Percentiles rank a stretch among this genome's conserved stretches.
These are phyloP conservation scores for Fusarium sulawesiense DNA, from an alignment of 2,329 filamentous ascomycete species.

Conservation along the genomic window DNA sequence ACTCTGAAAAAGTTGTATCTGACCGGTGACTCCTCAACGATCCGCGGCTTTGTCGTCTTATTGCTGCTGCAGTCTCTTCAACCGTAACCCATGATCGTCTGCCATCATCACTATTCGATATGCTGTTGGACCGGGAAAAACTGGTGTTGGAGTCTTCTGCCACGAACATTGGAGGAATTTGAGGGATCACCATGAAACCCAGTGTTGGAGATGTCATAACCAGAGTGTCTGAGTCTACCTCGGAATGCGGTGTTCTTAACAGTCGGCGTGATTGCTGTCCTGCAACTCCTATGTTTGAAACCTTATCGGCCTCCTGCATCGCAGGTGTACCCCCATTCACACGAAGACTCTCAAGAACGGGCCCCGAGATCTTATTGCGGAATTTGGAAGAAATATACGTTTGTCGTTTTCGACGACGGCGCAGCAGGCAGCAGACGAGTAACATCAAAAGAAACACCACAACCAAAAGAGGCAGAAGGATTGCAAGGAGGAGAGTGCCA, in stretches of 20 bases:
- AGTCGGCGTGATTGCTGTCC: constrained; percentile 25
- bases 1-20: constrained; percentile 46
- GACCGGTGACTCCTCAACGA: constrained; percentile 45
- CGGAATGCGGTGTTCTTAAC: constrained; percentile 39
- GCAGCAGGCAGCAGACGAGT: constrained; percentile 50
- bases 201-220: constrained; percentile 47
- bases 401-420: constrained; percentile 47
- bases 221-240: constrained; percentile 41
- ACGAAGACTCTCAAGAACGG: constrained; percentile 46
- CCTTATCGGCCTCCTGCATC: constrained; percentile 41
- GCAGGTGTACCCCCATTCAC: constrained; percentile 44
- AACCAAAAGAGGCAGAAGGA: constrained; percentile 57
- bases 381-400: constrained; percentile 48
- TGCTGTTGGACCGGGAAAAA: constrained; percentile 37
- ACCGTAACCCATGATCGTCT: constrained; percentile 53
- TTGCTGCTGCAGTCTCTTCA: constrained; percentile 43
- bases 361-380: constrained; percentile 50
- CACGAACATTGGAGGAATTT: constrained; percentile 42
- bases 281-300: constrained; percentile 5
- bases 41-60: constrained; percentile 41
- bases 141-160: constrained; percentile 41
- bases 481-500: constrained; percentile 55
- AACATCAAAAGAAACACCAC: constrained; percentile 50
- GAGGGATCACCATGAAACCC: constrained; percentile 36
- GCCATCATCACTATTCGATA: constrained; percentile 41